phyloP scores from a whole-genome alignment of 129 eudicot species.

The Flaveria linearis region DNA sequence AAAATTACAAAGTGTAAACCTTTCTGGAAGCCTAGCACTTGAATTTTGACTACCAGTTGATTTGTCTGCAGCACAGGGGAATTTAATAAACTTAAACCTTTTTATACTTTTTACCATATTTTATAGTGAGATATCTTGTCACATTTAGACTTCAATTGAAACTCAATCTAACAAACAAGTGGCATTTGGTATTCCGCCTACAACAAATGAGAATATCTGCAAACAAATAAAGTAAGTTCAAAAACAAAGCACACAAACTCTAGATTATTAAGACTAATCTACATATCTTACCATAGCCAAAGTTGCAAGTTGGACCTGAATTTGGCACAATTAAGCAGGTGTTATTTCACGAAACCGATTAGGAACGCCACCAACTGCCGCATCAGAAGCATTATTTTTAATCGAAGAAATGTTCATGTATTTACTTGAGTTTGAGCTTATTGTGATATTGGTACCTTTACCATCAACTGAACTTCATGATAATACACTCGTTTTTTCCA shows the following conservation, averaged over 20 bases:
- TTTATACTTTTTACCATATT: background rate
- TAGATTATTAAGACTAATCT: background rate
- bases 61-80: constrained; percentile 45
- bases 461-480: constrained; percentile 97
- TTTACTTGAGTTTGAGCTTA: constrained; percentile 71
- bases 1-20: constrained; percentile 42
- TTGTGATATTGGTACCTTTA: constrained; percentile 65
- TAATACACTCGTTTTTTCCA: constrained; percentile 69
- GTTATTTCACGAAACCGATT: constrained; percentile 86
- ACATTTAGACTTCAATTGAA: constrained; percentile 84
- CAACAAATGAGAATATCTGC: constrained; percentile 24
- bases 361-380: constrained; percentile 89
- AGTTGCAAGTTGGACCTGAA: constrained; percentile 74
- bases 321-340: constrained; percentile 81
- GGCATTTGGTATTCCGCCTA: constrained; percentile 93
- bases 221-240: background rate
- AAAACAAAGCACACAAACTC: background rate
- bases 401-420: constrained; percentile 38
- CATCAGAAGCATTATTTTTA: no score
- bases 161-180: constrained; percentile 81
- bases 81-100: background rate
- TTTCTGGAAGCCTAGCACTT: constrained; percentile 93
- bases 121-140: constrained; percentile 50
- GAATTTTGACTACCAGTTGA: constrained; percentile 62
- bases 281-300: constrained; percentile 54